Percentiles rank a stretch among this genome's conserved stretches.
Evolutionary conservation across 148 eudicot genomes (phyloP).

Genomic region (Chenopodium album): DNA sequence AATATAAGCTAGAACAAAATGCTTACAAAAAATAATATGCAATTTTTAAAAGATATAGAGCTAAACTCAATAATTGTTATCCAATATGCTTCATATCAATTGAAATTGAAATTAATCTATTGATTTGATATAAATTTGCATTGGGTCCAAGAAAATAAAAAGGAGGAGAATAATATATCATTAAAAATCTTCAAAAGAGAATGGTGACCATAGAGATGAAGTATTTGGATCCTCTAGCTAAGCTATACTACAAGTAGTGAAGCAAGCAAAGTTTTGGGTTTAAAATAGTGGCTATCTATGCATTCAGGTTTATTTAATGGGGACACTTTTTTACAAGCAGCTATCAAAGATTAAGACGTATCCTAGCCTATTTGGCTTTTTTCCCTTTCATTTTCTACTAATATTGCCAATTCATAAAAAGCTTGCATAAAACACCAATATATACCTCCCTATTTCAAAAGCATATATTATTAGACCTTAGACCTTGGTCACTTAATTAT

Average conservation of each 20-base stretch:
- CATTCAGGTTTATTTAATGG: conserved; percentile 2
- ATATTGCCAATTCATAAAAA: conserved; percentile 2
- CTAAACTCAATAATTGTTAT: too few relatives aligned
- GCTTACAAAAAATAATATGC: too few relatives aligned
- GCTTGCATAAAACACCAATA: conserved; percentile 10
- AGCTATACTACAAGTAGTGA: background rate
- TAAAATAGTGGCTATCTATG: conserved; percentile 22
- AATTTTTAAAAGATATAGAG: too few relatives aligned
- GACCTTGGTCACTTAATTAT: background rate
- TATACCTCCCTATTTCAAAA: conserved; percentile 14
- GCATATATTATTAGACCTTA: background rate
- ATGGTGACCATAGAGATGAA: conserved; percentile 4
- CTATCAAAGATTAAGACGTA: conserved; percentile 20
- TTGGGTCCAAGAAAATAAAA: background rate
- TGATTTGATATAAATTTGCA: too few relatives aligned
- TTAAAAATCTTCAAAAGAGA: conserved; percentile 4
- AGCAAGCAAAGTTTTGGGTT: background rate
- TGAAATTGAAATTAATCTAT: too few relatives aligned
- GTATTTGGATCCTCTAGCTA: background rate
- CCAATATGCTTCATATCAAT: too few relatives aligned
- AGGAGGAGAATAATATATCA: background rate
- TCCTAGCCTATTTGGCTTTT: background rate
- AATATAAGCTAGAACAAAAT: too few relatives aligned
- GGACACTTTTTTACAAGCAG: conserved; percentile 10
- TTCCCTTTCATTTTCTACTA: background rate